These are phyloP conservation scores for sunflower (Helianthus annuus) DNA, from an alignment of 129 eudicot species.

Conservation along the genomic window DNA sequence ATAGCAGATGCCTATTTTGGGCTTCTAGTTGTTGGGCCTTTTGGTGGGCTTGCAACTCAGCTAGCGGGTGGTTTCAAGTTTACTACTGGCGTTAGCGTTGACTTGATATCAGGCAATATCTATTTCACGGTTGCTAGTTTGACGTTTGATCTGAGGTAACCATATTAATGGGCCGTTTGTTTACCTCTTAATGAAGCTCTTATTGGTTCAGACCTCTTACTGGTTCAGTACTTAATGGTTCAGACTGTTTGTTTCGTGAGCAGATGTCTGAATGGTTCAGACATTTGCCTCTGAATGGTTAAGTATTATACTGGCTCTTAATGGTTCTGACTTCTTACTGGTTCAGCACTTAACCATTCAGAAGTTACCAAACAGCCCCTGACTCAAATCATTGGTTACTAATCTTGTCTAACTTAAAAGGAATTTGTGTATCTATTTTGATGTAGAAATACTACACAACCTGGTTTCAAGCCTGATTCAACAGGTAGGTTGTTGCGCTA, in stretches of 20 bases:
- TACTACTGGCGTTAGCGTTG: slow-evolving; percentile 16
- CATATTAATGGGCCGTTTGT: too few species aligned
- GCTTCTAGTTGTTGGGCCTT: slow-evolving; percentile 31
- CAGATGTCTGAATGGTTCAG: too few species aligned
- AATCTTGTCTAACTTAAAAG: not conserved
- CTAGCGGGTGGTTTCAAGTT: slow-evolving; percentile 33
- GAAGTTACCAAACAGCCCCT: slow-evolving; percentile 22
- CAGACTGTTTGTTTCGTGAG: too few species aligned
- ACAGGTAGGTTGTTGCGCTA: slow-evolving; percentile 25
- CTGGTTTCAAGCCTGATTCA: slow-evolving; percentile 24
- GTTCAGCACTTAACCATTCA: too few species aligned
- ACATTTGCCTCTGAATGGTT: slow-evolving; percentile 19
- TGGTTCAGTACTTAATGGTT: too few species aligned
- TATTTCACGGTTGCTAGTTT: slow-evolving; percentile 30
- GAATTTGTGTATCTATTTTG: not conserved
- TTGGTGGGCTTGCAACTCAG: slow-evolving; percentile 33
- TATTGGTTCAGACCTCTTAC: too few species aligned
- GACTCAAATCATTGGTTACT: not conserved
- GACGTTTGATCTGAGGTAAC: slow-evolving; percentile 31
- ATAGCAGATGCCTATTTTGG: slow-evolving; percentile 29
- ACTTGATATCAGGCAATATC: slow-evolving; percentile 15
- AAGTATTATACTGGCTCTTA: too few species aligned
- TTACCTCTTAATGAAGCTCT: too few species aligned
- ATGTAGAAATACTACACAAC: slow-evolving; percentile 18
- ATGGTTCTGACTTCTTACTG: too few species aligned